Evolutionary conservation across 495 filamentous ascomycete species (phyloP), one percentile per base, ranked within the genome.

Genomic region (Friedmanniomyces endolithicus): DNA sequence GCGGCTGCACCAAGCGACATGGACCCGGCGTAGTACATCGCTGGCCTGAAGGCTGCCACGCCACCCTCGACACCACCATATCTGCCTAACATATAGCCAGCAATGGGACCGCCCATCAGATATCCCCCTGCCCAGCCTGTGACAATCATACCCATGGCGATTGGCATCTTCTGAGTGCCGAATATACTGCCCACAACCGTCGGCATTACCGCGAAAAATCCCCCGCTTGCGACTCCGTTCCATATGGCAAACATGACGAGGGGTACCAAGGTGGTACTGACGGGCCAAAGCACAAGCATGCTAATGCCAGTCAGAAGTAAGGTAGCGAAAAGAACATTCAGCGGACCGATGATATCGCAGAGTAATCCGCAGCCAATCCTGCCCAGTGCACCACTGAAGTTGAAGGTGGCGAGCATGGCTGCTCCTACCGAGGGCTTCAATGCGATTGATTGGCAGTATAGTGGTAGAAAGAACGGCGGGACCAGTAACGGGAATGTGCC

Each of bases 171-270:
- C 16, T 41, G 37, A 19, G 4, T 34, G 3, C 78, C 76, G 65
- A 81, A 78, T 11, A 79, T 70, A 60, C 73, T 76, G 1, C 75
- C 76, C 0, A 81, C 75, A 8, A 78, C 79, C 6, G 80, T 84
- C 2, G 79, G 78, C 65, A 80, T 75, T 0, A 75, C 78, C 4
- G 74, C 74, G 57, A 82, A 82, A 65, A 81, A 81, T 0, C 69
- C 75, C 0, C 78, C 78, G 60, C 79, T 81, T 0, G 76, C 69
- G 50, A 73, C 66, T 1, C 78, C 78, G 54, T 79, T 82, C 23
- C 79, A 68, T 22, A 74, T 65, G 12, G 73, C 74, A 53, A 82
- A 81, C 0, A 71, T 65, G 14, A 75, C 55, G 24, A 81, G 62
- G 0, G 77, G 78, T 0, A 67, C 77, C 16, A 79, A 63, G 0